Evolutionary conservation across 805 yeast species (phyloP).

Genomic region (Starmerella ratchasimensis): DNA sequence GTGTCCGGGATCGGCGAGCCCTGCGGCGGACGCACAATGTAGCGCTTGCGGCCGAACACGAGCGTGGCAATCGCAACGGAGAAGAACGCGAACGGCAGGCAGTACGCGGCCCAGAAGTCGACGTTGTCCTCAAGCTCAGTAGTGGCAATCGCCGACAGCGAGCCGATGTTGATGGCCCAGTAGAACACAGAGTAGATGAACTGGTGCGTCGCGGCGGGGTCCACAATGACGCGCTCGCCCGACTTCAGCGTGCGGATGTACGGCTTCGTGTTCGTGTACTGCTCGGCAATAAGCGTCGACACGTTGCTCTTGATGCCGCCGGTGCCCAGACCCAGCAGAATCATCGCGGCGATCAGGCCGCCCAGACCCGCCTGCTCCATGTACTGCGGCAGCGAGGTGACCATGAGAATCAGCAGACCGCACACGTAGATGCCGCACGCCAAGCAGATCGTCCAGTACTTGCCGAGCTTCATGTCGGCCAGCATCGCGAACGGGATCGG

Average conservation of each 20-base stretch:
- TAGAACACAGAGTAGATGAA: constrained; percentile 65
- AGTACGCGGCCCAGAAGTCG: constrained; percentile 54
- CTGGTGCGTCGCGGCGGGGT: constrained; percentile 59
- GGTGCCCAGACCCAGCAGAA: constrained; percentile 59
- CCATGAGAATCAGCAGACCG: constrained; percentile 51
- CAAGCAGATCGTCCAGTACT: constrained; percentile 50
- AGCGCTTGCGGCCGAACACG: constrained; percentile 38
- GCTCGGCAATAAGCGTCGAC: constrained; percentile 63
- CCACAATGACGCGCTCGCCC: constrained; percentile 58
- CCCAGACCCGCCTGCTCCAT: constrained; percentile 41
- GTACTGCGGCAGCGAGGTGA: constrained; percentile 55
- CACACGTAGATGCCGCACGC: constrained; percentile 46
- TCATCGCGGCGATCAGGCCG: constrained; percentile 44
- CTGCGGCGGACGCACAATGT: constrained; percentile 46
- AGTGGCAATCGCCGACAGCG: constrained; percentile 62
- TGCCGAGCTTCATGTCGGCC: constrained; percentile 64
- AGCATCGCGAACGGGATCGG: constrained; percentile 66
- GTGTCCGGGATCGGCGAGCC: constrained; percentile 47
- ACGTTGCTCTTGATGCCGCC: constrained; percentile 73
- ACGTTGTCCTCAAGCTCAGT: constrained; percentile 52
- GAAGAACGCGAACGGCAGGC: constrained; percentile 58
- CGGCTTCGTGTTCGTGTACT: constrained; percentile 47
- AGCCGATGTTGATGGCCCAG: constrained; percentile 62
- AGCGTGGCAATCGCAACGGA: constrained; percentile 44
- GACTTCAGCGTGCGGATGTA: constrained; percentile 41